Evolutionary conservation across 371 early-diverging fungal genomes (phyloP).

Genomic region (Basidiobolus meristosporus): DNA sequence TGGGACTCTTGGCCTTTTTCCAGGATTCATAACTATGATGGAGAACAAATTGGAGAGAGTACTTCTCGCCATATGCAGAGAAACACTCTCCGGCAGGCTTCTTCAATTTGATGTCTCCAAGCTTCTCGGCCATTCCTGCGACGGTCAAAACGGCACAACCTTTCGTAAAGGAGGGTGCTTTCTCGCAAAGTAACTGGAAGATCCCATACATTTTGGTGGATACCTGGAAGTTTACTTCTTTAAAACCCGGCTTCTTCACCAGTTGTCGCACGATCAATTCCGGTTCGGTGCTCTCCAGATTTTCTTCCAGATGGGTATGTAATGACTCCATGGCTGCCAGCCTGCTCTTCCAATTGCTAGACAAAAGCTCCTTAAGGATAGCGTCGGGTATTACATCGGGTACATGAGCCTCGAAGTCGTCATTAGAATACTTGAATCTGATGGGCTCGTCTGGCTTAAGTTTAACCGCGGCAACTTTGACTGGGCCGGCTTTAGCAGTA

Average conservation of each 20-base stretch:
- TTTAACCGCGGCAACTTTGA: conserved; percentile 14
- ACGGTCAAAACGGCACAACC: conserved; percentile 56
- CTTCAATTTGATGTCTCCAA: conserved; percentile 86
- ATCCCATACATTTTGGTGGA: conserved; percentile 20
- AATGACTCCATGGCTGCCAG: conserved; percentile 53
- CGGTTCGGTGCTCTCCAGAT: conserved; percentile 18
- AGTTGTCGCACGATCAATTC: conserved; percentile 69
- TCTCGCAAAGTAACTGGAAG: conserved; percentile 39
- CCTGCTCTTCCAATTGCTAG: conserved; percentile 72
- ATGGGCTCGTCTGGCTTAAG: conserved; percentile 45
- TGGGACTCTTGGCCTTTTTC: conserved; percentile 71
- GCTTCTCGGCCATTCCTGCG: conserved; percentile 63
- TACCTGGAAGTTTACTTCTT: conserved; percentile 91
- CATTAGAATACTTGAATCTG: conserved; percentile 35
- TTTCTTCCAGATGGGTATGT: conserved; percentile 28
- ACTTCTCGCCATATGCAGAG: conserved; percentile 45
- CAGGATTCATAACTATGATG: conserved; percentile 53
- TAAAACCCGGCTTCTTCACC: conserved; percentile 76
- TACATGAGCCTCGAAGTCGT: conserved; percentile 42
- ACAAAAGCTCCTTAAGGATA: conserved; percentile 34
- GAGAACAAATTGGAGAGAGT: conserved; percentile 61
- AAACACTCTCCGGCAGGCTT: conserved; percentile 62
- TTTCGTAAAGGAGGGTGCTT: conserved; percentile 38
- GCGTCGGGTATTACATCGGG: conserved; percentile 34
- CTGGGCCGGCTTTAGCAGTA: conserved; percentile 4